Base-by-base conservation (phyloP, 805 yeast species). In the Brettanomyces naardenensis region DNA sequence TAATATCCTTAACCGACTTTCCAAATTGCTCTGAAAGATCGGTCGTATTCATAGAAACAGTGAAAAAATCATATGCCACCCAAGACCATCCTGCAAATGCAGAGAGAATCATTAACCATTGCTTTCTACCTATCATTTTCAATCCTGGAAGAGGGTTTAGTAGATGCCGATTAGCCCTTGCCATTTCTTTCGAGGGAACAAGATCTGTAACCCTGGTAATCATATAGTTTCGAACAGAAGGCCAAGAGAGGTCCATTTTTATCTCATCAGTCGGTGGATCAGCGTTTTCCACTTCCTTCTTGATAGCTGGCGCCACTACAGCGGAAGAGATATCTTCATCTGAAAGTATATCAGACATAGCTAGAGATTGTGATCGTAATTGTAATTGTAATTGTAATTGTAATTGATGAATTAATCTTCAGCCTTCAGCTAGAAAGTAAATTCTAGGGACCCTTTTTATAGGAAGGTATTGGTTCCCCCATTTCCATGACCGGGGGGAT, bases 131-230 rank as follows among this genome's bases (percentile, higher is more conserved):
- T 49, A 82, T 64, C 45, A 57, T 54, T 9, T 56, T 54, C 21
- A 81, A 61, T 19, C 75, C 73, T 1, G 76, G 76, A 42, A 84
- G 54, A 2, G 94, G 94, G 54, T 84, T 83, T 28, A 78, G 42
- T 21, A 69, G 49, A 39, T 65, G 66, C 39, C 49, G 46, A 54
- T 65, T 61, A 36, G 69, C 44, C 35, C 51, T 37, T 21, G 56
- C 44, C 51, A 52, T 37, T 59, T 54, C 72, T 40, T 59, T 68
- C 18, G 68, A 61, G 9, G 80, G 73, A 2, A 71, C 57, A 19
- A 79, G 59, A 2, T 72, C 64, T 0, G 80, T 58, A 44, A 75
- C 45, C 47, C 84, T 62, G 0, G 78, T 65, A 10, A 32, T 52
- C 9, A 62, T 44, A 43, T 75, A 76, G 6, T 46, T 41, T 21